These are phyloP conservation scores for Suhomyces guaymorum DNA, from an alignment of 1,139 yeast genomes.

Conservation along the genomic window DNA sequence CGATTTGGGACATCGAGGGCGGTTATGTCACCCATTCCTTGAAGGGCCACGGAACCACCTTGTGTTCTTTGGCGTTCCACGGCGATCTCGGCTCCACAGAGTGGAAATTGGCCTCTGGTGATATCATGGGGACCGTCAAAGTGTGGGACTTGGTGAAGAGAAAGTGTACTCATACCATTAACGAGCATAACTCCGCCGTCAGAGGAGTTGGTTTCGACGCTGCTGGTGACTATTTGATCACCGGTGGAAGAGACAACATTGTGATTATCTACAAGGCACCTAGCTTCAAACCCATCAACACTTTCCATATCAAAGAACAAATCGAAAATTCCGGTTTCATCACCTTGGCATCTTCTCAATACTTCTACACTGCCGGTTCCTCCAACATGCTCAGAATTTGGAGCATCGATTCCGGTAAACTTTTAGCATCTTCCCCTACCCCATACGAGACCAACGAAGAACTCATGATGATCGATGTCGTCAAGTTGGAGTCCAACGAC, in stretches of 20 bases:
- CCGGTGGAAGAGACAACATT: constrained; percentile 90
- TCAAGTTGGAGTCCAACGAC: constrained; percentile 29
- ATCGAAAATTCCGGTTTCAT: constrained; percentile 82
- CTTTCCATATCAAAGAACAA: constrained; percentile 73
- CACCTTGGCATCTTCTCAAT: constrained; percentile 30
- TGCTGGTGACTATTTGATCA: constrained; percentile 57
- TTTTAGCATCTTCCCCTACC: constrained; percentile 47
- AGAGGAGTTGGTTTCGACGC: constrained; percentile 73
- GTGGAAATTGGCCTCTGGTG: constrained; percentile 87
- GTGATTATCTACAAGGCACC: constrained; percentile 60
- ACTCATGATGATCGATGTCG: constrained; percentile 61
- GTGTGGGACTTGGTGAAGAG: constrained; percentile 90
- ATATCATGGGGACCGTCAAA: constrained; percentile 81
- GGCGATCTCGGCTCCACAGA: constrained; percentile 69
- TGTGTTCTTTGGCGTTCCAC: constrained; percentile 72
- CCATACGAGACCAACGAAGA: constrained; percentile 68
- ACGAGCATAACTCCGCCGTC: constrained; percentile 82
- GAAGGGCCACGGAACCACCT: constrained; percentile 93
- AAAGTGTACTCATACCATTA: constrained; percentile 61
- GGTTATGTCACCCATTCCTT: constrained; percentile 87
- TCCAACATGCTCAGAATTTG: constrained; percentile 66
- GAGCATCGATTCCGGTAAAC: constrained; percentile 42
- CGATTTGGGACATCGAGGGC: constrained; percentile 90
- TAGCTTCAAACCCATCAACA: constrained; percentile 56
- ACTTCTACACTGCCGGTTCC: constrained; percentile 80